Evolutionary conservation across 2,329 filamentous ascomycete genomes (phyloP).

Genomic region (Ophiostoma sp.): DNA sequence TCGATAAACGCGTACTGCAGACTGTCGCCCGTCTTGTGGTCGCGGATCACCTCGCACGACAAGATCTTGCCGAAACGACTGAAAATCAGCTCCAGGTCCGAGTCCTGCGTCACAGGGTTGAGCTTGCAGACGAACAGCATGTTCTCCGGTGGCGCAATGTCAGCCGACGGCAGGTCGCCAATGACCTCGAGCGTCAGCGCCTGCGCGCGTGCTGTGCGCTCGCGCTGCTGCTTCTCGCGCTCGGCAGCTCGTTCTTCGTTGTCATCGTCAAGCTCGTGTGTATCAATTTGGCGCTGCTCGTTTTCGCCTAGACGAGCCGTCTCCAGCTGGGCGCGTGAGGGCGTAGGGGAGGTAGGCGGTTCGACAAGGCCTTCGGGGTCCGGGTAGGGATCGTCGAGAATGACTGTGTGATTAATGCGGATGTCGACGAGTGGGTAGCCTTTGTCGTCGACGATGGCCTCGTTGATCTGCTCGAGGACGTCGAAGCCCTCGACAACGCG

Average conservation of each 20-base stretch:
- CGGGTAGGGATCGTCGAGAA: conserved; percentile 86
- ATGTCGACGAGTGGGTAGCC: conserved; percentile 91
- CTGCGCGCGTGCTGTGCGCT: conserved; percentile 87
- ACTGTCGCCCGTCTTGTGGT: conserved; percentile 89
- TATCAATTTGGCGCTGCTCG: conserved; percentile 68
- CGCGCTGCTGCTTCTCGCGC: conserved; percentile 70
- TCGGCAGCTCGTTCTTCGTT: conserved; percentile 59
- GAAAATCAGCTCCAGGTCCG: conserved; percentile 93
- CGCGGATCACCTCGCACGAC: conserved; percentile 92
- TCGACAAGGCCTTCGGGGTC: conserved; percentile 73
- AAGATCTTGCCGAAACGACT: conserved; percentile 92
- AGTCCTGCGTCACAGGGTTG: conserved; percentile 91
- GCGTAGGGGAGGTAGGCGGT: conserved; percentile 72
- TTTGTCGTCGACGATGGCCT: conserved; percentile 76
- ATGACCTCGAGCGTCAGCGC: conserved; percentile 96
- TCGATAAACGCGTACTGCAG: conserved; percentile 98
- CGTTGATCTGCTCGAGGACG: conserved; percentile 86
- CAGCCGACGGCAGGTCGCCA: conserved; percentile 92
- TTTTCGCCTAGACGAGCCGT: conserved; percentile 82
- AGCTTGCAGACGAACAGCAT: conserved; percentile 97
- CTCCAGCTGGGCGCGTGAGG: conserved; percentile 77
- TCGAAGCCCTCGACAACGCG: conserved; percentile 96
- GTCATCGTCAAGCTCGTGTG: conserved; percentile 50
- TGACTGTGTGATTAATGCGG: conserved; percentile 83
- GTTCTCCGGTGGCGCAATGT: conserved; percentile 96